Evolutionary conservation across 1,139 yeast species (phyloP), one percentile per base, ranked within the genome.

Genomic region (Blastobotrys proliferans): DNA sequence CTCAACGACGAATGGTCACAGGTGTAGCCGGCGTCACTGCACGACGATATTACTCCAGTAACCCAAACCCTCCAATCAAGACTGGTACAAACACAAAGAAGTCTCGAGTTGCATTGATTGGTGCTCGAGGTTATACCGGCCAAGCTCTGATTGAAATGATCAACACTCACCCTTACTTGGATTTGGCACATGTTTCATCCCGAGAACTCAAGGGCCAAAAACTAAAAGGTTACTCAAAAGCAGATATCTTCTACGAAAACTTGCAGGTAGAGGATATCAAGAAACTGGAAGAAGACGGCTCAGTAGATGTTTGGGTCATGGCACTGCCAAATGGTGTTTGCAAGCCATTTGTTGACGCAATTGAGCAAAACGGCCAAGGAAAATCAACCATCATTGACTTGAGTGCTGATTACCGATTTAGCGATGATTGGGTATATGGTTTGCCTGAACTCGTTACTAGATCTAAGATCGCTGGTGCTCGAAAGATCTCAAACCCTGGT

Each of bases 271-370:
- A 88, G 61, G 97, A 92, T 58, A 83, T 92, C 52, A 78, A 79
- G 59, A 69, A 73, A 52, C 70, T 92, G 51, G 98, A 90, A 66
- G 76, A 79, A 53, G 71, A 78, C 35, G 79, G 81, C 37, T 86
- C 79, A 43, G 86, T 92, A 44, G 98, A 94, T 58, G 82, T 90
- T 46, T 92, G 99, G 98, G 95, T 94, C 29, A 92, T 94, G 98
- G 98, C 98, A 1, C 75, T 94, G 58, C 98, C 99, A 51, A 92
- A 92, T 62, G 97, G 97, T 43, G 97, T 92, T 36, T 92, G 97
- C 69, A 84, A 84, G 68, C 97, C 98, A 44, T 90, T 92, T 68
- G 97, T 92, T 31, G 88, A 86, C 31, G 95, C 97, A 16, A 86
- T 92, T 58, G 92, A 85, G 57, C 71, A 80, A 16, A 84, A 80